Evolutionary conservation across 2,329 filamentous ascomycete species (phyloP).

Genomic region (Aspergillus alliaceus): DNA sequence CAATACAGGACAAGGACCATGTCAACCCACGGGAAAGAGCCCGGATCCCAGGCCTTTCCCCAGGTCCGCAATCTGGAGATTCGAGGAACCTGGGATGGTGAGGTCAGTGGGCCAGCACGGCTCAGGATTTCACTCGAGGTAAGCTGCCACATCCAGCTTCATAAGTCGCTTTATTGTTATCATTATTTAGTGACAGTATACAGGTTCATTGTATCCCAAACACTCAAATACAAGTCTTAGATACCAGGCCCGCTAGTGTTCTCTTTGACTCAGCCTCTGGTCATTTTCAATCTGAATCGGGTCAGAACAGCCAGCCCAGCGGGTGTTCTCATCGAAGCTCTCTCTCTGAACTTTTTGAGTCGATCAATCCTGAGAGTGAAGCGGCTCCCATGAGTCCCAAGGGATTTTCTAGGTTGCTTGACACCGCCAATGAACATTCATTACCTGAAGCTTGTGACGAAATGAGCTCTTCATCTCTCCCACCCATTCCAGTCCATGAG

Average conservation of each 20-base stretch:
- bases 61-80: conserved; percentile 31
- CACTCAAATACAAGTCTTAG: conserved; percentile 23
- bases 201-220: conserved; percentile 27
- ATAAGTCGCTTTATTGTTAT: neutral
- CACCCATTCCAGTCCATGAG: neutral
- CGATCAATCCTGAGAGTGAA: neutral
- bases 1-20: neutral
- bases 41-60: conserved; percentile 6
- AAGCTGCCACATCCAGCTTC: conserved; percentile 5
- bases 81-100: conserved; percentile 32
- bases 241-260: conserved; percentile 12
- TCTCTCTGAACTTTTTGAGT: neutral
- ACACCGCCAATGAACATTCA: neutral
- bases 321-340: conserved; percentile 15
- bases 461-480: neutral
- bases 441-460: neutral
- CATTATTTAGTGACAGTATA: neutral
- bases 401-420: neutral
- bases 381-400: neutral
- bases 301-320: conserved; percentile 3
- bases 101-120: conserved; percentile 21
- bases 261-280: conserved; percentile 13
- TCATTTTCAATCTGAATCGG: conserved; percentile 6
- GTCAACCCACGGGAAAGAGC: neutral
- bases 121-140: conserved; percentile 33